Percentiles rank a stretch among this genome's conserved stretches.
These are phyloP conservation scores for Mallotus nudiflorus DNA, from an alignment of 345 rosid genomes.

Conservation along the genomic window DNA sequence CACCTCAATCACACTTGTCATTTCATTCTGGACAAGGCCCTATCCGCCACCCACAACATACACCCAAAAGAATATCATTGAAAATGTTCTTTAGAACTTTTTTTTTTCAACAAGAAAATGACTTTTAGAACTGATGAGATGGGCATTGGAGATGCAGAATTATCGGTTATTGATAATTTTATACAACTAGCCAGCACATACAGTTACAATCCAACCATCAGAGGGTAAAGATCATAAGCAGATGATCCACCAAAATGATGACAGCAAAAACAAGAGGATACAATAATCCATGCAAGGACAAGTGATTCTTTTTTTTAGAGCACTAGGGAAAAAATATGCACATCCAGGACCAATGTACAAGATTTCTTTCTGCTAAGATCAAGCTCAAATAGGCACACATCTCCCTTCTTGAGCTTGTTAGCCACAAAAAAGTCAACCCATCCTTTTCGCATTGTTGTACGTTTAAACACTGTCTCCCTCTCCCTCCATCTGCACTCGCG, in stretches of 20 bases:
- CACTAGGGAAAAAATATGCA: background rate
- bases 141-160: background rate
- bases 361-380: background rate
- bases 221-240: background rate
- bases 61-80: too few species aligned
- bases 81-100: too few species aligned
- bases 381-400: constrained; percentile 13
- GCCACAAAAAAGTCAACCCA: constrained; percentile 1
- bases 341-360: background rate
- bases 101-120: too few species aligned
- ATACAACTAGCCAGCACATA: background rate
- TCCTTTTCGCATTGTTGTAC: background rate
- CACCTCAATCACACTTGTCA: too few species aligned
- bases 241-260: background rate
- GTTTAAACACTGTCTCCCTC: background rate
- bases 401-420: constrained; percentile 5
- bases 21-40: too few species aligned
- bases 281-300: too few species aligned
- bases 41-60: too few species aligned
- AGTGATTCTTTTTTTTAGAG: too few species aligned
- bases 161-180: too few species aligned
- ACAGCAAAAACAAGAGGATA: too few species aligned
- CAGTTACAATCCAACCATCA: background rate
- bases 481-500: background rate
- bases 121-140: too few species aligned